Base-by-base conservation (phyloP, 441 rosid species). In the Theobroma grandiflorum region DNA sequence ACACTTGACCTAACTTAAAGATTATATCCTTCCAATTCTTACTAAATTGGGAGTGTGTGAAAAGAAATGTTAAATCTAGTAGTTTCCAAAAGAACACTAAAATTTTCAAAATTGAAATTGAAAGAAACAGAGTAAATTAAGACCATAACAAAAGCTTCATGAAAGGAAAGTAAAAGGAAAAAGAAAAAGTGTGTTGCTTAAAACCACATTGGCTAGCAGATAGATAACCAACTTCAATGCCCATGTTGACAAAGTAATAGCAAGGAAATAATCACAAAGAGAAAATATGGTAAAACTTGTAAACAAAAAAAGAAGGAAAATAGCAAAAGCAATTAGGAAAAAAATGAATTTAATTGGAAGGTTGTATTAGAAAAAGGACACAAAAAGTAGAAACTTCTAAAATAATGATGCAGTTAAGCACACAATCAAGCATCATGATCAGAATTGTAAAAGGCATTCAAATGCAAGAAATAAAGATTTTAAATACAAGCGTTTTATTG, bases 291-390 rank as follows among this genome's bases (percentile, higher is more conserved):
- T 72, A 72, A 50, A 35, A 71, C 16, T 0, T 31, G 37, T 11
- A 11, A 55, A 72, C 16, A 72, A 55, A 66, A 11, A 1, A 11
- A 53, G 10, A 47, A 22, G 42, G 43, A 33, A 20, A 38, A 6
- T 2, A 35, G 18, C 4, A 6, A 45, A 10, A 45, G 7, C 7
- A 45, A 45, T 45, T 45, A 10, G 7, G 49, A 45, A 8, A 45
- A 45, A 45, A 45, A 45, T 7, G 0, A 6, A 45, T 6, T 8
- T 45, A 45, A 8, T 45, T 6, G 49, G 49, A 45, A 45, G 49
- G 10, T 83, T 73, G 79, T 80, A 77, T 74, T 78, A 26, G 43
- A 26, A 75, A 10, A 42, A 52, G 76, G 15, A 82, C 69, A 63
- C 57, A 79, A 16, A 82, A 6, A 42, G 4, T 18, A 0, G 11